Base-by-base conservation (phyloP, 2,329 filamentous ascomycete species). In the Fusarium sp. region DNA sequence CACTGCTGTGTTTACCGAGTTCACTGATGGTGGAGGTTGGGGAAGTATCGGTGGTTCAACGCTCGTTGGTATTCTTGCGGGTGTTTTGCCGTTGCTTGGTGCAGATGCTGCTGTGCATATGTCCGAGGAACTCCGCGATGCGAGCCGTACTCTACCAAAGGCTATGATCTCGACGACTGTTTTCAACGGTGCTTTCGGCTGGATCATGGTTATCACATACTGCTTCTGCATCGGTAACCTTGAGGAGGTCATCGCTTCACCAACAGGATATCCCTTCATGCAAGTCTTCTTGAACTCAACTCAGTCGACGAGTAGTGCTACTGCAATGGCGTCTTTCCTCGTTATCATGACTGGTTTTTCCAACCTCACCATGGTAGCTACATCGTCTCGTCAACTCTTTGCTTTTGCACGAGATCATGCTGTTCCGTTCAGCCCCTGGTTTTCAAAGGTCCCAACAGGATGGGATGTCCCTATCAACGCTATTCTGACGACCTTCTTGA, bases 51-150 rank as follows among this genome's bases (percentile, higher is more conserved):
- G 74, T 2, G 71, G 73, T 0, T 75, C 74, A 0, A 66, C 73
- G 0, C 71, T 75, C 4, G 73, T 75, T 5, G 73, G 73, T 9
- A 68, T 75, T n/a, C 63, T 76, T 1, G 73, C 73, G 3, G 73
- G 73, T 8, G 44, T 73, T 0, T 33, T 75, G 18, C 73, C 73
- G 1, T 11, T 75, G 10, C 71, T 75, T 0, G 73, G 73, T 6
- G 73, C 71, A 1, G 73, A 75, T 52, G 73, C 73, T 14, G 74
- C 74, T 15, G 74, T 75, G 3, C 74, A 75, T 31, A 75, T 75
- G 74, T 75, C 73, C 0, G 74, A 75, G 3, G 74, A 75, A 53
- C 56, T 75, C 1, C 74, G 71, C 0, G 73, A 75, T 25, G 73
- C 74, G 0, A 65, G 73, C 12, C 62, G 71, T 7, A 76, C 73